Evolutionary conservation across 2,329 filamentous ascomycete genomes (phyloP).

Genomic region (Blumeria graminis): DNA sequence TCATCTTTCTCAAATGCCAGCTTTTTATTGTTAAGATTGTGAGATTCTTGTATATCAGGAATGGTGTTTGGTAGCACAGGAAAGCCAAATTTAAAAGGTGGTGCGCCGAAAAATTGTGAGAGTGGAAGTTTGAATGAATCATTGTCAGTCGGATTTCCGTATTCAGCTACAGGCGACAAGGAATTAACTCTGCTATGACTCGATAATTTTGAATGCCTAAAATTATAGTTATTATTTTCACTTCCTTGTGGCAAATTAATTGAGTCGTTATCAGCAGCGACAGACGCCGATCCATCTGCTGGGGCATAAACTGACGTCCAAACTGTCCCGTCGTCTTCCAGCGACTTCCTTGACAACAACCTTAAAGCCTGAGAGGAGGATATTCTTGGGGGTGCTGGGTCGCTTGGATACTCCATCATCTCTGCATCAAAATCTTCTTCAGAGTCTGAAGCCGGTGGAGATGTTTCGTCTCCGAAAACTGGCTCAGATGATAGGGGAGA

Average conservation of each 20-base stretch:
- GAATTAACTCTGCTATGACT: background rate
- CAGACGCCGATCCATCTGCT: conserved; percentile 14
- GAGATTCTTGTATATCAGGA: background rate
- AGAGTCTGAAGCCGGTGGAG: conserved; percentile 4
- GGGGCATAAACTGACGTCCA: conserved; percentile 15
- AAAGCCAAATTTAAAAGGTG: background rate
- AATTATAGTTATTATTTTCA: background rate
- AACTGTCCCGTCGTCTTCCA: conserved; percentile 20
- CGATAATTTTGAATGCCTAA: background rate
- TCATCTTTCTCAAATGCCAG: background rate
- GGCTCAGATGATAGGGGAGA: conserved; percentile 19
- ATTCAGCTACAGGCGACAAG: background rate
- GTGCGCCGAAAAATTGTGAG: background rate
- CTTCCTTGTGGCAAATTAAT: background rate
- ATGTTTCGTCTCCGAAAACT: conserved; percentile 4
- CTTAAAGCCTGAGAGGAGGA: conserved; percentile 30
- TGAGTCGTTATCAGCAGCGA: conserved; percentile 5
- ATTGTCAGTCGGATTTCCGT: background rate
- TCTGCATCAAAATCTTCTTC: conserved; percentile 16
- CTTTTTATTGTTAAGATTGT: background rate
- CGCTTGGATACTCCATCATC: conserved; percentile 15
- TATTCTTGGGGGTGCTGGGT: conserved; percentile 25
- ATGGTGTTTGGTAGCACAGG: background rate
- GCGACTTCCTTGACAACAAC: conserved; percentile 24
- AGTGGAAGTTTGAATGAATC: background rate